These are phyloP conservation scores for Kitagawia praeruptora DNA, from an alignment of 129 eudicot genomes.

Conservation along the genomic window DNA sequence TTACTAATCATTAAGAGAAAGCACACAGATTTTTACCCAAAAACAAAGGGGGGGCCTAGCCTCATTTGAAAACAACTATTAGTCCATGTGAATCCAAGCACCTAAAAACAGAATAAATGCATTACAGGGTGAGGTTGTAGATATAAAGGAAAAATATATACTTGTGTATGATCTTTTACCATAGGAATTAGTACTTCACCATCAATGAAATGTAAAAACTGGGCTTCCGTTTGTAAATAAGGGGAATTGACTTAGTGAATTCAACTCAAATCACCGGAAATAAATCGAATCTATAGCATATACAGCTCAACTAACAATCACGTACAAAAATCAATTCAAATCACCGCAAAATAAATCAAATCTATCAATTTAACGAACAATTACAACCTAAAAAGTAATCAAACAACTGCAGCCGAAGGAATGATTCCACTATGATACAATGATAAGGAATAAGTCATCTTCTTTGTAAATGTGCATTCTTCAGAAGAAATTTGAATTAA, in stretches of 20 bases:
- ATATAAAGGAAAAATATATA: not conserved
- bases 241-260: not conserved
- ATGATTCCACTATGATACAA: too few species aligned
- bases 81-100: not conserved
- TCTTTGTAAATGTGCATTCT: too few species aligned
- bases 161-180: not conserved
- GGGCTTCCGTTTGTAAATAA: not conserved
- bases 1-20: too few species aligned
- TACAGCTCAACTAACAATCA: not conserved
- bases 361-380: not conserved
- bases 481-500: too few species aligned
- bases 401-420: too few species aligned
- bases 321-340: not conserved
- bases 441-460: too few species aligned
- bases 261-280: not conserved
- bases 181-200: not conserved
- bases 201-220: not conserved
- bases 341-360: not conserved
- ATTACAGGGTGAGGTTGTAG: too few species aligned
- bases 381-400: not conserved
- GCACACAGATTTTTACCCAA: not conserved
- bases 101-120: not conserved
- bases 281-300: not conserved
- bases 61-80: not conserved
- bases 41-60: not conserved